Conservation (phyloP, 768 basidiomycete genomes). For the Boletus reticuloceps region DNA sequence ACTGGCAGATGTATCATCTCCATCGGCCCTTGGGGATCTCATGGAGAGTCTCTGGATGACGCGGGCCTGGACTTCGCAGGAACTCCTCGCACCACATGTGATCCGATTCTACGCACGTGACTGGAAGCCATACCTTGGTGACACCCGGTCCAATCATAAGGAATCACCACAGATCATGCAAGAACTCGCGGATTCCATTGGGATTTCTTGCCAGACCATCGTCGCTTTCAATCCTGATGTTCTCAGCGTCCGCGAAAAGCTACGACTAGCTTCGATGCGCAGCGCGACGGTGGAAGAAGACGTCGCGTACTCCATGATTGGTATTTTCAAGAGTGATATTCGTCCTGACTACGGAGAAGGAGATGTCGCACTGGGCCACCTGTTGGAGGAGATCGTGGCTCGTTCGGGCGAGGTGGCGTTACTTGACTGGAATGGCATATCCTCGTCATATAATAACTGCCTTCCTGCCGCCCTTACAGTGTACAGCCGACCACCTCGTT, state of each 20-base stretch:
- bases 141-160: slow-evolving; percentile 5
- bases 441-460: slow-evolving; percentile 7
- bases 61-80: slow-evolving; percentile 14
- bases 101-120: slow-evolving; percentile 6
- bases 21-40: not conserved
- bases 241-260: slow-evolving; percentile 8
- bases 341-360: slow-evolving; percentile 5
- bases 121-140: slow-evolving; percentile 11
- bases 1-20: not conserved
- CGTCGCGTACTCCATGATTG: not conserved
- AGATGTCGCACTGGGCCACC: not conserved
- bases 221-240: not conserved
- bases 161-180: slow-evolving; percentile 6
- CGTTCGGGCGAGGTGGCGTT: slow-evolving; percentile 1
- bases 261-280: slow-evolving; percentile 5
- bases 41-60: slow-evolving; percentile 5
- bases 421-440: slow-evolving; percentile 3
- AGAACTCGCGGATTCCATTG: slow-evolving; percentile 6
- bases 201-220: not conserved
- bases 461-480: slow-evolving; percentile 1
- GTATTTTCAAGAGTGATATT: slow-evolving; percentile 3
- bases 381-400: slow-evolving; percentile 5
- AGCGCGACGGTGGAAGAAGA: slow-evolving; percentile 3
- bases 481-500: not conserved
- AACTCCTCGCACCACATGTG: slow-evolving; percentile 8